These are phyloP conservation scores for Hypoxylon subgilvum DNA, from an alignment of 495 filamentous ascomycete genomes.

Conservation along the genomic window DNA sequence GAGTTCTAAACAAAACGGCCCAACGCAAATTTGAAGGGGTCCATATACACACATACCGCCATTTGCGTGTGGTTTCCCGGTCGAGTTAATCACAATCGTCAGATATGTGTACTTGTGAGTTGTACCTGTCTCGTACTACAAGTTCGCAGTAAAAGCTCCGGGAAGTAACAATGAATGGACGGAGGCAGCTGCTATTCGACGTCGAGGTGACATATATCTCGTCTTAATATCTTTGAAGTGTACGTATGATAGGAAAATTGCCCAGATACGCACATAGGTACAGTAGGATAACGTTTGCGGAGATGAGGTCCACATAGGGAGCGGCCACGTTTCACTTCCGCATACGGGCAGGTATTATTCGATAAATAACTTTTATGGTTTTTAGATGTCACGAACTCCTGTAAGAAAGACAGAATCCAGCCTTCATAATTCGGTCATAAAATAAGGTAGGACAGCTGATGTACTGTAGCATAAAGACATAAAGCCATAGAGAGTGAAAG, in stretches of 20 bases:
- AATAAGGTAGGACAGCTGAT: too few species aligned
- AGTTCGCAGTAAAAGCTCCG: slow-evolving; percentile 35
- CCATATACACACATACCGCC: not conserved
- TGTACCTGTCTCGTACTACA: not conserved
- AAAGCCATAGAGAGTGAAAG: too few species aligned
- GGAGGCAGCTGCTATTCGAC: not conserved
- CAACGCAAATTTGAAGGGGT: too few species aligned
- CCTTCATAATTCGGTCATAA: too few species aligned
- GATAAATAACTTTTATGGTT: too few species aligned
- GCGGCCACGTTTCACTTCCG: not conserved
- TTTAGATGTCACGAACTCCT: too few species aligned
- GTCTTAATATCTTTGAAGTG: slow-evolving; percentile 3
- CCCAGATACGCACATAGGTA: not conserved
- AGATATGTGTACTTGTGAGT: too few species aligned
- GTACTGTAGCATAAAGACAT: too few species aligned
- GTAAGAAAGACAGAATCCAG: too few species aligned
- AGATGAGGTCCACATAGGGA: slow-evolving; percentile 10
- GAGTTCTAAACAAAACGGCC: slow-evolving; percentile 22
- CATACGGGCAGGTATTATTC: too few species aligned
- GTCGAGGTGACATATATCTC: slow-evolving; percentile 5
- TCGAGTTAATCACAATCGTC: too few species aligned
- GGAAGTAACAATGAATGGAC: slow-evolving; percentile 4
- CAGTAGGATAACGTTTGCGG: not conserved
- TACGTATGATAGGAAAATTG: not conserved
- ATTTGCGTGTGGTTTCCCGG: not conserved